Evolutionary conservation across 768 basidiomycete species (phyloP), one percentile per base, ranked within the genome.

Genomic region (Phlebiopsis flavidoalba): DNA sequence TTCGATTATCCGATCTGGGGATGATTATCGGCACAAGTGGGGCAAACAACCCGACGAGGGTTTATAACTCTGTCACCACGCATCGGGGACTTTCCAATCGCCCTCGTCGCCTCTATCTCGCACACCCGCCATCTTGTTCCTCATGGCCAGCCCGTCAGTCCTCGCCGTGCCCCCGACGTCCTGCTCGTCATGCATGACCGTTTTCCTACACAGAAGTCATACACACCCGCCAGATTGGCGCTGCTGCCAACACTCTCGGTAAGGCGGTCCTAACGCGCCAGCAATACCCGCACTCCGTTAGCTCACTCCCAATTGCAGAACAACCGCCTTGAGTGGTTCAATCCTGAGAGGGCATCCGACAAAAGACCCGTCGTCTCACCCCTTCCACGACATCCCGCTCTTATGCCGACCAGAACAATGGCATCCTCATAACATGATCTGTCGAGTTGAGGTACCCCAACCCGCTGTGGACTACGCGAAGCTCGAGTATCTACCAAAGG

Each of bases 401-500:
- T 98, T 97, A n/a, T 74, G 95, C 95, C 58, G 94, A 99, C 77
- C 92, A 88, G 80, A 88, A 80, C 79, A 91, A 90, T 75, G 92
- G 92, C 71, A 89, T 98, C 80, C 83, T 97, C 79, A n/a, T n/a
- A 98, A 98, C 89, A 98, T 98, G 93, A 80, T 97, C 75, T n/a
- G n/a, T n/a, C n/a, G n/a, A n/a, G 95, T 97, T 77, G 93, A 97
- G 79, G 85, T 96, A 60, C 97, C 97, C 53, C n/a, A n/a, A n/a
- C n/a, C n/a, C 91, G 97, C 70, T 99, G n/a, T 97, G 97, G 97
- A 95, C 75, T 98, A 81, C 97, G 97, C 57, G 98, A 99, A 84
- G 91, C 98, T 90, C 40, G 40, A 43, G 97, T n/a, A 99, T 79
- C 97, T 97, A 75, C 96, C 84, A 76, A 99, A 97, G 77, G 95